Conservation (phyloP, 768 basidiomycete genomes). For the Phlebiopsis flavidoalba region DNA sequence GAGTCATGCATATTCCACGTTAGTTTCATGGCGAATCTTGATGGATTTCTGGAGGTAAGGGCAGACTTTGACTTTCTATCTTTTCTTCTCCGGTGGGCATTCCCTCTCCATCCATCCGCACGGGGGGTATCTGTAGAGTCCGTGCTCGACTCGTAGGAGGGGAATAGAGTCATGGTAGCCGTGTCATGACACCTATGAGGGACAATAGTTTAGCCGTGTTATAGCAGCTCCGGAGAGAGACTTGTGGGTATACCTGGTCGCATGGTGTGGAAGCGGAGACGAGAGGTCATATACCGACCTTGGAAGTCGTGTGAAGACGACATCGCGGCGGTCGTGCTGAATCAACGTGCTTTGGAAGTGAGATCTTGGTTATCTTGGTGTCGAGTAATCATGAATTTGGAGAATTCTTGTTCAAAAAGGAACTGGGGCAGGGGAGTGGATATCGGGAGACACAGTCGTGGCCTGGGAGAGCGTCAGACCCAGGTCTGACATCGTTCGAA, state of each 20-base stretch:
- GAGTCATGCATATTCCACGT: conserved; percentile 90
- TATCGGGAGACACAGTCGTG: neutral
- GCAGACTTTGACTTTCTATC: no score
- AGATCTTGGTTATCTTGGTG: neutral
- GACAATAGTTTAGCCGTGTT: neutral
- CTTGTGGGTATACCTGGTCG: conserved; percentile 9
- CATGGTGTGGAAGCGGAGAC: neutral
- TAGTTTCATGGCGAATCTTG: conserved; percentile 62
- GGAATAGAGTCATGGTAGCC: conserved; percentile 13
- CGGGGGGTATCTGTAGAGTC: neutral
- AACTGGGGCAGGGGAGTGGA: neutral
- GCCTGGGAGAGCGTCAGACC: neutral
- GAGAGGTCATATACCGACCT: neutral
- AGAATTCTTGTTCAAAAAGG: neutral
- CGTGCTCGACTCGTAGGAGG: conserved; percentile 1
- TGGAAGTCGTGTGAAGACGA: neutral
- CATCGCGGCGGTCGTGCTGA: neutral
- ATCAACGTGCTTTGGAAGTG: neutral
- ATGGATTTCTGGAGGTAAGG: conserved; percentile 38
- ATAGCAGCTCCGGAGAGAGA: neutral
- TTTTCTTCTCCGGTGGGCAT: neutral
- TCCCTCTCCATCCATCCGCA: neutral
- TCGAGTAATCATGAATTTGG: neutral
- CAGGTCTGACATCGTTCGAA: neutral
- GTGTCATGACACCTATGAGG: conserved; percentile 13